Percentiles rank a stretch among this genome's conserved stretches.
Conservation (phyloP, 2,329 filamentous ascomycete genomes). For the Epichloe coenophiala region DNA sequence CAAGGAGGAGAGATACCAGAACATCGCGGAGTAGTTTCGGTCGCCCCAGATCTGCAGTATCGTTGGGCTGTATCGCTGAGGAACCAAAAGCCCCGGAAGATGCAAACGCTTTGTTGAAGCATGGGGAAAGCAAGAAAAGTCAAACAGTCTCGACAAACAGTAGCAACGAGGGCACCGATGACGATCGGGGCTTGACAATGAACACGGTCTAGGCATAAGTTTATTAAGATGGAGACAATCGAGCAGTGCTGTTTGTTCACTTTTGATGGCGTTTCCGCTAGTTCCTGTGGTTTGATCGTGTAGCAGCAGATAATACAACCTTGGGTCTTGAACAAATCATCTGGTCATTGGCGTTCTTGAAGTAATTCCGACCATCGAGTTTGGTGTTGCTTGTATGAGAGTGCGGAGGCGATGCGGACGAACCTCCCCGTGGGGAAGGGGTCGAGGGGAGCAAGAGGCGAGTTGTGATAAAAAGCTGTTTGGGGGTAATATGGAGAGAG, state of each 20-base stretch:
- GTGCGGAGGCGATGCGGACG: slow-evolving; percentile 6
- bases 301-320: too few relatives aligned
- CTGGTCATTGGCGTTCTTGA: too few relatives aligned
- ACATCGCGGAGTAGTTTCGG: slow-evolving; percentile 19
- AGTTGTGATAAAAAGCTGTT: too few relatives aligned
- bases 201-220: slow-evolving; percentile 7
- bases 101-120: background rate
- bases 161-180: slow-evolving; percentile 14
- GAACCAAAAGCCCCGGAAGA: slow-evolving; percentile 19
- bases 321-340: too few relatives aligned
- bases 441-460: background rate
- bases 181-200: slow-evolving; percentile 28
- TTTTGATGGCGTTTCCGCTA: background rate
- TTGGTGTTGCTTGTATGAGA: background rate
- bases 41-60: slow-evolving; percentile 24
- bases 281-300: background rate
- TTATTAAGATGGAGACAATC: background rate
- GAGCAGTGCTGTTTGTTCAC: background rate
- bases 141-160: background rate
- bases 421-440: slow-evolving; percentile 6
- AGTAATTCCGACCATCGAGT: too few relatives aligned
- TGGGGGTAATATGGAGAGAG: background rate
- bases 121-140: background rate
- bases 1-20: slow-evolving; percentile 19
- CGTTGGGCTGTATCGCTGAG: slow-evolving; percentile 33